phyloP scores from a whole-genome alignment of 177 flowering plant species.

The Telopea speciosissima region DNA sequence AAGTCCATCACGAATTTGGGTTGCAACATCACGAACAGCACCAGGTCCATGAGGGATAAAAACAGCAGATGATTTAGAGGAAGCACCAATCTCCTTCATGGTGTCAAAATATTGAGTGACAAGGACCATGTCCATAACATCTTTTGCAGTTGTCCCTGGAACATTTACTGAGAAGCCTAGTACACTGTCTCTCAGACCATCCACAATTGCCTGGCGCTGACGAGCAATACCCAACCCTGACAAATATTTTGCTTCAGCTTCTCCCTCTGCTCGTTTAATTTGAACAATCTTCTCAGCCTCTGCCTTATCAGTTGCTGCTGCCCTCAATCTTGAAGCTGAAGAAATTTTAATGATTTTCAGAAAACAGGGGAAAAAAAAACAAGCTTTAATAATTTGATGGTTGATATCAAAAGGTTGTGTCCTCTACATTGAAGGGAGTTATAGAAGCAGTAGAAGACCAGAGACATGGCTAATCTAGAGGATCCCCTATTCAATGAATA shows the following conservation, averaged over 20 bases:
- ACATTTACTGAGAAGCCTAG: slow-evolving; percentile 44
- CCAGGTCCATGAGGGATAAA: slow-evolving; percentile 58
- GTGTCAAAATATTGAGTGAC: slow-evolving; percentile 53
- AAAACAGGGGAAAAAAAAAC: too few relatives aligned
- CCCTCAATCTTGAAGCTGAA: slow-evolving; percentile 31
- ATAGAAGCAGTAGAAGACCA: too few relatives aligned
- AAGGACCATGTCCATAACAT: slow-evolving; percentile 46
- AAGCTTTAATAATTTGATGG: too few relatives aligned
- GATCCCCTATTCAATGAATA: too few relatives aligned
- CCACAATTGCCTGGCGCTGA: slow-evolving; percentile 39
- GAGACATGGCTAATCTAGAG: too few relatives aligned
- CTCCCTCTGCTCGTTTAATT: slow-evolving; percentile 37
- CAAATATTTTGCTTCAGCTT: slow-evolving; percentile 34
- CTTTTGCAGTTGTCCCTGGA: slow-evolving; percentile 43
- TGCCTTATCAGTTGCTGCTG: slow-evolving; percentile 35
- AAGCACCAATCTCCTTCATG: slow-evolving; percentile 40
- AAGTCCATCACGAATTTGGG: slow-evolving; percentile 46
- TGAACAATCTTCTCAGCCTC: slow-evolving; percentile 37
- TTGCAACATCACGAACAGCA: slow-evolving; percentile 42
- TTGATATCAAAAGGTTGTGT: too few relatives aligned
- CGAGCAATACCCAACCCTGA: slow-evolving; percentile 37
- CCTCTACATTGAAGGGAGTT: too few relatives aligned
- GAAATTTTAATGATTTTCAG: too few relatives aligned
- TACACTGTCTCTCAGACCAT: slow-evolving; percentile 36
- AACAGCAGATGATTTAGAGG: slow-evolving; percentile 42